Evolutionary conservation across 495 filamentous ascomycete species (phyloP).

Genomic region (Thozetella sp.): DNA sequence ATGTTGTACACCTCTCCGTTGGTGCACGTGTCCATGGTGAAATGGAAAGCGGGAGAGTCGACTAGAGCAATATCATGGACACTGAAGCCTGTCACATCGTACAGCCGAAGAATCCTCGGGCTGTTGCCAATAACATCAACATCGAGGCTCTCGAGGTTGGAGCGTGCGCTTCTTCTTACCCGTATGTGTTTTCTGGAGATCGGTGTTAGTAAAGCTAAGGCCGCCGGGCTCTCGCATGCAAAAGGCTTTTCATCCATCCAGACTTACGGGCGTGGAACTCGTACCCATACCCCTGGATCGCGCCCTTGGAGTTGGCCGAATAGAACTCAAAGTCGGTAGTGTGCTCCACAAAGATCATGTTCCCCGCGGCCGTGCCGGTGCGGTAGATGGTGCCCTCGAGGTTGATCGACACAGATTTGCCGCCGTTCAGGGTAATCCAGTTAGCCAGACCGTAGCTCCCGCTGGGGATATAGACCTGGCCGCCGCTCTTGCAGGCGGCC

Average conservation of each 20-base stretch:
- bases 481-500: slow-evolving; percentile 38
- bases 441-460: slow-evolving; percentile 35
- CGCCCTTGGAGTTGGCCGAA: slow-evolving; percentile 47
- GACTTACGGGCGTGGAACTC: slow-evolving; percentile 18
- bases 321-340: slow-evolving; percentile 56
- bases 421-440: slow-evolving; percentile 19
- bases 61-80: slow-evolving; percentile 51
- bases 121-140: slow-evolving; percentile 2
- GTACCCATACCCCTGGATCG: slow-evolving; percentile 56
- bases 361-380: slow-evolving; percentile 41
- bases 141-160: background rate
- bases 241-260: background rate
- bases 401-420: slow-evolving; percentile 10
- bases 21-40: slow-evolving; percentile 48
- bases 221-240: too few relatives aligned
- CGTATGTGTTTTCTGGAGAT: background rate
- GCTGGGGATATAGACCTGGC: slow-evolving; percentile 39
- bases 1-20: slow-evolving; percentile 59
- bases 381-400: slow-evolving; percentile 48
- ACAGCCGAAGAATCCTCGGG: background rate
- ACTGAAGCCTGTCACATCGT: slow-evolving; percentile 37
- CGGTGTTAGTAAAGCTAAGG: background rate
- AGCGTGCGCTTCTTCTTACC: slow-evolving; percentile 2
- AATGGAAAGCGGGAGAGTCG: slow-evolving; percentile 47
- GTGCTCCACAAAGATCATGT: slow-evolving; percentile 52